phyloP scores from a whole-genome alignment of 805 yeast species.

The Saccharomyces jurei region DNA sequence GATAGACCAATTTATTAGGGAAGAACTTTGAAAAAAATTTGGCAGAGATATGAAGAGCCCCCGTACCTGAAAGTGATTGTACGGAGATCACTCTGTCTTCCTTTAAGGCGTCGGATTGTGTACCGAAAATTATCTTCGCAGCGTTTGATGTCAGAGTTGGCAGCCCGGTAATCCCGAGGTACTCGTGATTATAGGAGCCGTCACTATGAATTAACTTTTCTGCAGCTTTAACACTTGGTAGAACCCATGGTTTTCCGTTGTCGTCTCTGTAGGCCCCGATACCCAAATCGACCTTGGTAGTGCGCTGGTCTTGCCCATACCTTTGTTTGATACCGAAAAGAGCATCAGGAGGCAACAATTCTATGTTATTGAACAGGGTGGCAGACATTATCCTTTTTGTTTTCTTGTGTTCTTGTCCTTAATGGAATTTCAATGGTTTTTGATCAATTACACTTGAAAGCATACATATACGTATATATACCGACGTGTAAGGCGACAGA shows the following conservation, averaged over 20 bases:
- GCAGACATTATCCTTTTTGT: conserved; percentile 11
- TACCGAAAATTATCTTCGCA: conserved; percentile 65
- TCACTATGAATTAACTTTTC: conserved; percentile 55
- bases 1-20: conserved; percentile 41
- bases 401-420: neutral
- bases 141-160: conserved; percentile 61
- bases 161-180: conserved; percentile 74
- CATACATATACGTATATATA: neutral
- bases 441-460: neutral
- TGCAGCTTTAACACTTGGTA: conserved; percentile 67
- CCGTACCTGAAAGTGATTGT: conserved; percentile 93
- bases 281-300: conserved; percentile 73
- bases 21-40: conserved; percentile 32
- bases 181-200: conserved; percentile 72
- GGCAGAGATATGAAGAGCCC: conserved; percentile 89
- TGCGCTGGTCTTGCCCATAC: conserved; percentile 47
- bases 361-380: conserved; percentile 38
- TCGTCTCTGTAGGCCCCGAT: conserved; percentile 94
- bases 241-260: conserved; percentile 78
- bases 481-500: neutral
- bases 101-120: conserved; percentile 44
- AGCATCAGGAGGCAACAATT: conserved; percentile 76
- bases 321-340: conserved; percentile 74
- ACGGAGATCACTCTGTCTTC: conserved; percentile 68
- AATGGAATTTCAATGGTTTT: neutral